A percentile compares a stretch with the other conserved stretches of the same genome.
phyloP scores from a whole-genome alignment of 1,284 basidiomycete species.

The Fomitopsis pinicola region DNA sequence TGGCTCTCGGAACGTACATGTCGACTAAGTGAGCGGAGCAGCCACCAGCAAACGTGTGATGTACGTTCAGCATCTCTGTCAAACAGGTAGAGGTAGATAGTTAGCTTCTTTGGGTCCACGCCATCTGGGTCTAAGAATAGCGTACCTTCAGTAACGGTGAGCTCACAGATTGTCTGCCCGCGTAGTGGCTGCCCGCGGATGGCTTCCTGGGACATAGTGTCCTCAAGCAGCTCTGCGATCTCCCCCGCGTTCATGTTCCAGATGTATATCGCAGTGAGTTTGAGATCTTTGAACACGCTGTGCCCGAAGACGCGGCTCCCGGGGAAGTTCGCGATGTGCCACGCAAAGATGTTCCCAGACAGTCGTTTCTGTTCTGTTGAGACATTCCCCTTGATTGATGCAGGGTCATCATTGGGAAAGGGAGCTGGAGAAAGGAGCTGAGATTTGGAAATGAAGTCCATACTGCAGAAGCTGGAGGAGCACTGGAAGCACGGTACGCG shows the following conservation, averaged over 20 bases:
- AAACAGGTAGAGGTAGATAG: too few relatives aligned
- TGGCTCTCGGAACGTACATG: constrained; percentile 15
- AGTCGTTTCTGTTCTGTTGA: constrained; percentile 18
- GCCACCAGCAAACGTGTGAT: constrained; percentile 21
- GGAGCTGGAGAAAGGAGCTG: constrained; percentile 18
- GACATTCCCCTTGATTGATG: constrained; percentile 21
- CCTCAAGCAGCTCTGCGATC: not conserved
- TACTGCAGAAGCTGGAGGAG: not conserved
- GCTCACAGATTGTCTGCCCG: constrained; percentile 22
- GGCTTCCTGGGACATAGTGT: not conserved
- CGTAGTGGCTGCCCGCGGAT: constrained; percentile 8
- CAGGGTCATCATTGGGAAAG: constrained; percentile 21
- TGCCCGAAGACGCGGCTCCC: constrained; percentile 22
- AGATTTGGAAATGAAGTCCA: constrained; percentile 12
- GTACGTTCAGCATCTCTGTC: constrained; percentile 27
- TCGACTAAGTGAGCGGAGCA: constrained; percentile 23
- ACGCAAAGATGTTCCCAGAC: constrained; percentile 22
- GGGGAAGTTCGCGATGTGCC: constrained; percentile 20
- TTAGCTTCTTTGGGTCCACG: not conserved
- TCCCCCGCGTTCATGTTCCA: constrained; percentile 4
- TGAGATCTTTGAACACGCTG: constrained; percentile 15
- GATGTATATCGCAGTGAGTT: constrained; percentile 19
- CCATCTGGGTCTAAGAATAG: not conserved
- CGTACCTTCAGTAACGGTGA: constrained; percentile 22
- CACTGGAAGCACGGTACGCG: not conserved